Evolutionary conservation across 1,284 basidiomycete genomes (phyloP).

Genomic region (Vanrija sp.): DNA sequence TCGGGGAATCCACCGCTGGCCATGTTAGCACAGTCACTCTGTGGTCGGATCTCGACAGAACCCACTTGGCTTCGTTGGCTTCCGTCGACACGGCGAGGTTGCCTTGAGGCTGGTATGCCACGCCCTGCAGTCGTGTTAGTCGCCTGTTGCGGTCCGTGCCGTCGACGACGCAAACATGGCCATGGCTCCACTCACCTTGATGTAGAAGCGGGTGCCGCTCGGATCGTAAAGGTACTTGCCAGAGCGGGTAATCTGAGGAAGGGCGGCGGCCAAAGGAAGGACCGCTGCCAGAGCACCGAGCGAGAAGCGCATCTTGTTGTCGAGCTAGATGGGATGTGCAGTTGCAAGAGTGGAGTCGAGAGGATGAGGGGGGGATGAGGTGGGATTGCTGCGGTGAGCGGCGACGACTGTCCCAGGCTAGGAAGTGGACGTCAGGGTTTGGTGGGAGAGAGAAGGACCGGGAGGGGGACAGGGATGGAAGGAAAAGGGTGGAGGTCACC

Average conservation of each 20-base stretch:
- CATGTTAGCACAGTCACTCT: background rate
- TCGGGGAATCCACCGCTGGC: constrained; percentile 63
- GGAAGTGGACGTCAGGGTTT: no score
- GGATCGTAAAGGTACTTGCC: constrained; percentile 70
- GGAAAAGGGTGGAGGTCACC: background rate
- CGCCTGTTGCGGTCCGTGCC: background rate
- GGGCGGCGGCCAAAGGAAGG: constrained; percentile 25
- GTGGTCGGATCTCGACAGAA: constrained; percentile 8
- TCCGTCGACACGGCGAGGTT: constrained; percentile 47
- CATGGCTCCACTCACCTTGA: constrained; percentile 57
- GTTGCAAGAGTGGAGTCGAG: background rate
- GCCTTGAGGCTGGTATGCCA: constrained; percentile 87
- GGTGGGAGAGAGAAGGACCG: background rate
- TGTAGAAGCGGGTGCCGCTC: constrained; percentile 73
- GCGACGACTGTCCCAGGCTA: background rate
- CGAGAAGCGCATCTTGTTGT: constrained; percentile 8
- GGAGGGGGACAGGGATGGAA: background rate
- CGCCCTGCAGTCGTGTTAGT: constrained; percentile 52
- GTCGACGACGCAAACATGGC: background rate
- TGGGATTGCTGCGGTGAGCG: background rate
- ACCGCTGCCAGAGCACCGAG: constrained; percentile 9
- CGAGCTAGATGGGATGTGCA: background rate
- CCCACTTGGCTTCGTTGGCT: constrained; percentile 54
- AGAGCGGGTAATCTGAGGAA: constrained; percentile 41
- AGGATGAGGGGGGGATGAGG: background rate